phyloP scores from a whole-genome alignment of 768 basidiomycete species.

The Russula brevipes region DNA sequence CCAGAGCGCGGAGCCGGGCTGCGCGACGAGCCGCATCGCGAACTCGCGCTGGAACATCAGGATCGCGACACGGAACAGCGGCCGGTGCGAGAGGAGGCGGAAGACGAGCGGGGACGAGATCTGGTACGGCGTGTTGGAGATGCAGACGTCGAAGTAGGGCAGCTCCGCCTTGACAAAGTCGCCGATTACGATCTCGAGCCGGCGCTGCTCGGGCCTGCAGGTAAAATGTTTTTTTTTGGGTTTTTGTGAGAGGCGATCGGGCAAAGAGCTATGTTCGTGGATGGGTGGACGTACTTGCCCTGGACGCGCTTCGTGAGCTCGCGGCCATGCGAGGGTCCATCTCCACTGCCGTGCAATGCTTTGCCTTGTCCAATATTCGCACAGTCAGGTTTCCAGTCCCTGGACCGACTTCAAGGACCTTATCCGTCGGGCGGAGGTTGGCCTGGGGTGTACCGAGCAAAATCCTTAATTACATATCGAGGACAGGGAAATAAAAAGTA shows the following conservation, averaged over 20 bases:
- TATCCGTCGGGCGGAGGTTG: slow-evolving; percentile 87
- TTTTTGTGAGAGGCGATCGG: not conserved
- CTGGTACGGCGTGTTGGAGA: slow-evolving; percentile 98
- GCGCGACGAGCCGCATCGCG: slow-evolving; percentile 84
- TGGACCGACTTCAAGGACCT: slow-evolving; percentile 95
- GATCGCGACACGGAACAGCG: slow-evolving; percentile 87
- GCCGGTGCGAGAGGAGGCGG: slow-evolving; percentile 92
- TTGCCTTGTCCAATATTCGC: slow-evolving; percentile 87
- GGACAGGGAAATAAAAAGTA: no score
- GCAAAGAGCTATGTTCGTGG: not conserved
- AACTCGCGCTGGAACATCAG: slow-evolving; percentile 99
- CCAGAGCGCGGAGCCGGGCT: slow-evolving; percentile 82
- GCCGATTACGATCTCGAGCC: slow-evolving; percentile 91
- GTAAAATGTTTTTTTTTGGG: no score
- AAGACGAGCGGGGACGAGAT: slow-evolving; percentile 98
- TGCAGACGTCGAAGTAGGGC: slow-evolving; percentile 98
- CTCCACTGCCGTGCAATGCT: slow-evolving; percentile 90
- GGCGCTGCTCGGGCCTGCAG: slow-evolving; percentile 85
- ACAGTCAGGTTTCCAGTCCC: slow-evolving; percentile 97
- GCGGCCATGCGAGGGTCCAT: slow-evolving; percentile 99
- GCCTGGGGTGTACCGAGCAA: slow-evolving; percentile 45
- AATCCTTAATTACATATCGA: not conserved
- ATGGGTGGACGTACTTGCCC: slow-evolving; percentile 73
- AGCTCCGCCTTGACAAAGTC: slow-evolving; percentile 98
- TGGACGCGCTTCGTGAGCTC: slow-evolving; percentile 96